phyloP scores from a whole-genome alignment of 495 filamentous ascomycete species.

The Hyaloscypha bicolor region DNA sequence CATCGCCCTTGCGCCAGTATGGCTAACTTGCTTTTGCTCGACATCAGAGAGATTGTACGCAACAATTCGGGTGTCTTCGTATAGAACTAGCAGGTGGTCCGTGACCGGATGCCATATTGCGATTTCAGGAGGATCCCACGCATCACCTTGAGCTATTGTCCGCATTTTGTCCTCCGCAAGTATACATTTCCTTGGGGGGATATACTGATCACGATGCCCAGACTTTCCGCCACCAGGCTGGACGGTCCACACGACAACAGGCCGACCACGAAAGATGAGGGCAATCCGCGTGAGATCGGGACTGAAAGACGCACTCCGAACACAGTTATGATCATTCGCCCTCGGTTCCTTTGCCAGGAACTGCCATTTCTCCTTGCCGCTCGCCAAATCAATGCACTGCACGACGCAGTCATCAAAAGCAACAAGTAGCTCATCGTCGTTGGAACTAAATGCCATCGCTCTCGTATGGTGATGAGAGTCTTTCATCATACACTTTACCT shows the following conservation, averaged over 20 bases:
- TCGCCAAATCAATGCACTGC: constrained; percentile 1
- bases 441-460: not conserved
- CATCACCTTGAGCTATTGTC: not conserved
- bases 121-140: constrained; percentile 5
- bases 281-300: constrained; percentile 22
- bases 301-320: constrained; percentile 18
- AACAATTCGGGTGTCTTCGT: constrained; percentile 13
- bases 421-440: constrained; percentile 11
- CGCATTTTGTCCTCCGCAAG: constrained; percentile 1
- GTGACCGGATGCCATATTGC: constrained; percentile 21
- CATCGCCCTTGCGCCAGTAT: constrained; percentile 12
- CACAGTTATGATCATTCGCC: constrained; percentile 6
- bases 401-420: constrained; percentile 10
- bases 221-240: not conserved
- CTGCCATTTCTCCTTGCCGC: not conserved
- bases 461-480: not conserved
- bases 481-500: constrained; percentile 12
- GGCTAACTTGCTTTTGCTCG: not conserved
- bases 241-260: constrained; percentile 22
- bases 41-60: constrained; percentile 25
- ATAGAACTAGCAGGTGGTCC: constrained; percentile 15
- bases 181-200: constrained; percentile 1
- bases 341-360: not conserved
- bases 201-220: no score
- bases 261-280: constrained; percentile 18